Evolutionary conservation across 345 rosid genomes (phyloP).

Genomic region (Dimocarpus longan): DNA sequence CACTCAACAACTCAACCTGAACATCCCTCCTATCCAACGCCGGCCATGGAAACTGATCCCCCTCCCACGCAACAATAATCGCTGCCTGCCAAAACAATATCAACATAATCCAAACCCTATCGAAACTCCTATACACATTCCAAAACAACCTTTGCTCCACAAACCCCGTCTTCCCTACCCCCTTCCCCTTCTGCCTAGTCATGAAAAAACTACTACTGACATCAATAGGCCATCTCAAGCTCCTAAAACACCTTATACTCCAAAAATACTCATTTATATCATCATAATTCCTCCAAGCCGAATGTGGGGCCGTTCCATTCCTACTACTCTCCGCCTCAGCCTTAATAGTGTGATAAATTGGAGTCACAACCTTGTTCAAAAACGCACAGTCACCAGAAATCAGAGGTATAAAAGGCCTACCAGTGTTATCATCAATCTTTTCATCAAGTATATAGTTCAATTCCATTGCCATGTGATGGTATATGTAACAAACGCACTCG

Average conservation of each 20-base stretch:
- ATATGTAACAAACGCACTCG: constrained; percentile 61
- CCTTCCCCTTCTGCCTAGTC: constrained; percentile 33
- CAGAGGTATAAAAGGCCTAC: constrained; percentile 56
- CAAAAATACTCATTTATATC: constrained; percentile 90
- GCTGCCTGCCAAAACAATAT: constrained; percentile 74
- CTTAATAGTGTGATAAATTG: constrained; percentile 61
- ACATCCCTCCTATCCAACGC: constrained; percentile 54
- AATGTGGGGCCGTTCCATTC: constrained; percentile 76
- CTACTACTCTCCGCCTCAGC: constrained; percentile 62
- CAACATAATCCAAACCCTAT: constrained; percentile 74
- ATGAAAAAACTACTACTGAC: constrained; percentile 52
- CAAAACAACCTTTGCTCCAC: constrained; percentile 93
- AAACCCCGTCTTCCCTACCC: constrained; percentile 84
- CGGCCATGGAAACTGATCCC: constrained; percentile 43
- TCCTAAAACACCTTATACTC: constrained; percentile 80
- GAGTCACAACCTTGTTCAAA: constrained; percentile 59
- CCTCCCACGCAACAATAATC: constrained; percentile 77
- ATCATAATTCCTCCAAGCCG: constrained; percentile 93
- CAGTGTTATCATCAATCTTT: constrained; percentile 50
- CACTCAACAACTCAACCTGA: constrained; percentile 75
- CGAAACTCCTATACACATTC: constrained; percentile 81
- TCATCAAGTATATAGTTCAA: constrained; percentile 44
- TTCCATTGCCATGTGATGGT: constrained; percentile 63
- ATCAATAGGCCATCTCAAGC: constrained; percentile 72
- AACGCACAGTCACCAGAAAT: constrained; percentile 60